Evolutionary conservation across 2,329 filamentous ascomycete species (phyloP), one percentile per base, ranked within the genome.

Genomic region (Dactylella cylindrospora): DNA sequence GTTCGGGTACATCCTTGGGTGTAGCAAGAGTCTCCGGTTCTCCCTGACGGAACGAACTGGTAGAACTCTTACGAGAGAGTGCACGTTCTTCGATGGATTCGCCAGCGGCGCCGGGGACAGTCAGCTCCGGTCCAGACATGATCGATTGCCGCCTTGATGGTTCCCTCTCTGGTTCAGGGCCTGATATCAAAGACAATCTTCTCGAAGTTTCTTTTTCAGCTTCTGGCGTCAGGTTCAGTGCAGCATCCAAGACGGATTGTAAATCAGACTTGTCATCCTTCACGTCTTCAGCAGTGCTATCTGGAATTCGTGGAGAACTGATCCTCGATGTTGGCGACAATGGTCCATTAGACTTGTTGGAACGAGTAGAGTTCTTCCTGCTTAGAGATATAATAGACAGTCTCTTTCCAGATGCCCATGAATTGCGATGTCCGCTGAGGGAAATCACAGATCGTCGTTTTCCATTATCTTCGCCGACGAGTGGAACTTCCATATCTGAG

Each of bases 401-500:
- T 22, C 62, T 29, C 45, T 54, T 54, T 13, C 23, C 33, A 28
- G 50, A 65, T 8, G 43, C 28, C 55, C 64, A 33, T 41, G 60
- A 61, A 49, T 49, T 36, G 33, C 49, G 54, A 44, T 54, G 43
- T 8, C 49, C 28, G 5, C n/a, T 45, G 10, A 64, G 25, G 28
- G 50, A 59, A 19, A 55, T 32, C 20, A 47, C 13, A 25, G 44
- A 45, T 43, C 41, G 35, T 26, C 44, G 49, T 26, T 45, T 64
- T 9, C 57, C 38, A 28, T 28, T 43, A 28, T 51, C 52, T 3
- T 60, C 45, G 28, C 55, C 49, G 31, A 54, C 49, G 17, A 65
- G 55, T 8, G 54, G 55, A 22, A 62, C 13, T 22, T 69, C 69
- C 20, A 72, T 28, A 1, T 73, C 73, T 4, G 70, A 62, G 8